Conservation (phyloP, 306 rosid species). For the Ormosia emarginata region DNA sequence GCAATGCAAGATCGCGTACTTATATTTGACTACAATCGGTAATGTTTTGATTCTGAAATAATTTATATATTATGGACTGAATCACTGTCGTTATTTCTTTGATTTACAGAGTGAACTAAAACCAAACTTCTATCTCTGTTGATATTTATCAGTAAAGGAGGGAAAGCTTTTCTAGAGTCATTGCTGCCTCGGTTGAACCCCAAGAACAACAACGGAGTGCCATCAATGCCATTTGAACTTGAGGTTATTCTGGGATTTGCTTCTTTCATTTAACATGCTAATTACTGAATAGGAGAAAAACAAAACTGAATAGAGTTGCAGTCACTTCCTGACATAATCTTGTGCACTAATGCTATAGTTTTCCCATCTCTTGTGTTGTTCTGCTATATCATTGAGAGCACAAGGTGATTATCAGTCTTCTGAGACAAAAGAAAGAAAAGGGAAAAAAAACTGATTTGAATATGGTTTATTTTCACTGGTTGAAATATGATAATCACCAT, state of each 20-base stretch:
- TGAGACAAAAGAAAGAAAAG: not conserved
- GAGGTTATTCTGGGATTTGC: conserved; percentile 62
- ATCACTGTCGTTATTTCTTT: not conserved
- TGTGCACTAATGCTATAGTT: not conserved
- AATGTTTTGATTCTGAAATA: conserved; percentile 31
- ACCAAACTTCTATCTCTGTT: conserved; percentile 22
- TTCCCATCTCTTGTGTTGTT: not conserved
- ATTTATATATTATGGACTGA: conserved; percentile 14
- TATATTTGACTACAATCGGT: conserved; percentile 84
- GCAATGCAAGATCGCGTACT: conserved; percentile 90
- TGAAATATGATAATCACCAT: not conserved
- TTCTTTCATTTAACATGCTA: conserved; percentile 2
- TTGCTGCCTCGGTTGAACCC: conserved; percentile 87
- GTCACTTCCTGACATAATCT: not conserved
- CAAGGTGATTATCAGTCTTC: not conserved
- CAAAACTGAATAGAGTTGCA: not conserved
- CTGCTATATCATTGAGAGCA: not conserved
- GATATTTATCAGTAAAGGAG: conserved; percentile 69
- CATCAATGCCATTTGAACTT: conserved; percentile 89
- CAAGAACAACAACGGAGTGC: conserved; percentile 73
- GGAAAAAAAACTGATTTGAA: not conserved
- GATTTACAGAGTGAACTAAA: conserved; percentile 6
- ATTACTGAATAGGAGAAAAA: not conserved
- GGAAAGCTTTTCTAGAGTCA: conserved; percentile 83
- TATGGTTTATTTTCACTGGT: not conserved